These are phyloP conservation scores for Pseudomassariella vexata DNA, from an alignment of 2,329 filamentous ascomycete genomes.

Conservation along the genomic window DNA sequence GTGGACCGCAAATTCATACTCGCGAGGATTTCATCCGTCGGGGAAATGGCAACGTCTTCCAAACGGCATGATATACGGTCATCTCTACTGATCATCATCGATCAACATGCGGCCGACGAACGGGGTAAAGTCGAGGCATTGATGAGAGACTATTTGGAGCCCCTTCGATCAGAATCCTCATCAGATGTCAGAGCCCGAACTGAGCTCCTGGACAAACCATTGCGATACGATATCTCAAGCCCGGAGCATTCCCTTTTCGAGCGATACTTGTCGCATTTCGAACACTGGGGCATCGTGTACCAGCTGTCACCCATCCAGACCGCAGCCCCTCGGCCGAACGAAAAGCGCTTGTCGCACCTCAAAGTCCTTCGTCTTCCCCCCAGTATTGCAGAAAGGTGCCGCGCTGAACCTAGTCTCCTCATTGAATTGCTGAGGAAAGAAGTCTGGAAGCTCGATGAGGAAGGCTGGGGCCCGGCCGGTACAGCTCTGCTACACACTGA, in stretches of 20 bases:
- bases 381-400: conserved; percentile 71
- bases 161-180: background rate
- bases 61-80: too few species aligned
- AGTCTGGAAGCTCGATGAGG: conserved; percentile 59
- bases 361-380: conserved; percentile 58
- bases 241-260: conserved; percentile 57
- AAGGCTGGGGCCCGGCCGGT: conserved; percentile 13
- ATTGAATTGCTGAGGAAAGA: conserved; percentile 71
- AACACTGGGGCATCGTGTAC: conserved; percentile 69
- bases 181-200: conserved; percentile 18
- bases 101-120: conserved; percentile 95
- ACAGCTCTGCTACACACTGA: too few species aligned
- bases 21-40: conserved; percentile 48
- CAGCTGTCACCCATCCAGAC: conserved; percentile 26
- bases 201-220: conserved; percentile 40
- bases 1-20: conserved; percentile 90
- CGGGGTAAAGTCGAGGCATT: conserved; percentile 73
- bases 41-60: too few species aligned
- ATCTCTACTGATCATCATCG: conserved; percentile 64
- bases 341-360: conserved; percentile 24
- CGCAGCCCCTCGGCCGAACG: conserved; percentile 1
- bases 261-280: conserved; percentile 51
- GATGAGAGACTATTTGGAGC: conserved; percentile 46
- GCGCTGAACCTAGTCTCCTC: conserved; percentile 63
- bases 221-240: conserved; percentile 59